Base-by-base conservation (phyloP, 2,329 filamentous ascomycete species). In the Epichloe sibirici region DNA sequence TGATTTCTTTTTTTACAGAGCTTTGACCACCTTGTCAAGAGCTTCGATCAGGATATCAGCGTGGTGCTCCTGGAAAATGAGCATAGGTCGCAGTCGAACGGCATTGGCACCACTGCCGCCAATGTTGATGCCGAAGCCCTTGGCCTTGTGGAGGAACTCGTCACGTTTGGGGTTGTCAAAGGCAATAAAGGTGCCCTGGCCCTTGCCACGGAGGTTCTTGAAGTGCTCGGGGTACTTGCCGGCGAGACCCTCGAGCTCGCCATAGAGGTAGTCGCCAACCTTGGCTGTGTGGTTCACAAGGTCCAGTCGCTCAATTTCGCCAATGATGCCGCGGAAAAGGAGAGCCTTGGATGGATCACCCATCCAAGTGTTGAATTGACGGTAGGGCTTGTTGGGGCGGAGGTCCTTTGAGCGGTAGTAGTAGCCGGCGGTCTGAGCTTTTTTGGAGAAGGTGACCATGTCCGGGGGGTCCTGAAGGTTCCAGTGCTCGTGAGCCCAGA, bases 401-500 rank as follows among this genome's bases (percentile, higher is more conserved):
- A 95, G 77, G 43, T 81, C 82, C 9, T 81, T 78, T 76, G 93
- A 85, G 56, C 85, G 85, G 66, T 83, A 95, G 77, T 93, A 95
- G 78, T 91, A 95, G 37, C 90, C 90, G 6, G 90, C 90, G 2
- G 90, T 88, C 73, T 95, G 90, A 3, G 90, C 90, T 77, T 95
- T 95, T 77, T 95, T 95, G 65, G 82, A 88, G 74, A 95, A 95
- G 54, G 90, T 95, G 45, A 95, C 90, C 76, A 95, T 93, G 74
- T 95, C 90, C 0, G 90, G 90, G 90, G 90, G 87, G 38, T 82
- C 73, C 48, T 77, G 65, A 44, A 95, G 78, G 68, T 86, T 78
- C 90, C 90, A 95, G 82, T 95, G 90, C 63, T 95, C 89, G 74
- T 95, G 90, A 8, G 90, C 90, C 90, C 90, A 95, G 82, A 95